Base-by-base conservation (phyloP, 495 filamentous ascomycete species). In the Thermochaetoides thermophila region DNA sequence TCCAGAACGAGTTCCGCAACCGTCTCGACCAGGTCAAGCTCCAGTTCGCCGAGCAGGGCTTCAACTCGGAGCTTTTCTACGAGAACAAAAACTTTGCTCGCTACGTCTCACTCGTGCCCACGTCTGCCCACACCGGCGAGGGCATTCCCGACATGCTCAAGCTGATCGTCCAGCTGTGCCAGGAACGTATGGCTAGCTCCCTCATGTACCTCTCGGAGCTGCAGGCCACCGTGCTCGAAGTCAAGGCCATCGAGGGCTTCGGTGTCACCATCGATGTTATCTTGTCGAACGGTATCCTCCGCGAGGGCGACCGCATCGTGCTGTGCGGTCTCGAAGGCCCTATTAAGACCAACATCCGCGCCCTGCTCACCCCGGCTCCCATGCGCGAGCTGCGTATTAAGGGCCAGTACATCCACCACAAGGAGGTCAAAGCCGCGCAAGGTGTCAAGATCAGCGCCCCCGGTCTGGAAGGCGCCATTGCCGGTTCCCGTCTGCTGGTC, bases 141-240 rank as follows among this genome's bases (percentile, higher is more conserved):
- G 91, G 91, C 70, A 86, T 99, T 45, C 91, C 91, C 17, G 91
- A 99, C 56, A 92, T 99, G 87, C 61, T 99, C 42, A 96, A 94
- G 69, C 73, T 99, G 29, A 76, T 99, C 49, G 65, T 92, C 17
- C 74, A 77, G 37, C 62, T 99, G 31, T 91, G 83, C 1, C 91
- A 99, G 59, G 86, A 99, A 64, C 77, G 91, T 37, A 96, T 99
- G 91, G 92, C 86, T 34, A 87, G 78, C 50, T 78, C 82, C 31
- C 71, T 99, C 42, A 99, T 99, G 91, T 99, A 96, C 56, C 69
- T 96, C 27, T 89, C 85, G 8, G 86, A 95, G 59, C 83, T 99
- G 17, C 85, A 99, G 60, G 87, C 82, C 56, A 99, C 91, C 5
- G 87, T 99, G 27, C 74, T 99, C 19, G 91, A 99, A 62, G 91